phyloP scores from a whole-genome alignment of 108 stramenopile species.

The Nitzschia sp. region DNA sequence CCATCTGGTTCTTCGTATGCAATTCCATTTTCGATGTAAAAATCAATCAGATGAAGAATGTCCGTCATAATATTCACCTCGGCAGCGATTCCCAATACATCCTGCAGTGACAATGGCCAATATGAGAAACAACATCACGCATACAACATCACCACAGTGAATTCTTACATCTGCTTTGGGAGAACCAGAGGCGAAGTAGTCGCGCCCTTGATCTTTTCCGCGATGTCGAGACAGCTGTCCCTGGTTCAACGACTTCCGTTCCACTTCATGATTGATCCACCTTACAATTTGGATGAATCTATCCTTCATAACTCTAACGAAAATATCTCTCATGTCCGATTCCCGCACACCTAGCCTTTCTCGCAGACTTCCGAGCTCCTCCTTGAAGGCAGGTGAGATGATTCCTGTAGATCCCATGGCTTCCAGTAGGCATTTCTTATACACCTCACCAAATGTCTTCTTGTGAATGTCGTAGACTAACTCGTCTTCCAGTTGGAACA shows the following conservation, averaged over 20 bases:
- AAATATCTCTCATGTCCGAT: constrained; percentile 60
- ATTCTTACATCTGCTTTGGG: constrained; percentile 50
- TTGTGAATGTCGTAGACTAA: constrained; percentile 57
- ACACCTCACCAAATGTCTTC: constrained; percentile 66
- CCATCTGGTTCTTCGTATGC: constrained; percentile 63
- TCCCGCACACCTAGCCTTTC: constrained; percentile 73
- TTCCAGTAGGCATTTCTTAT: constrained; percentile 78
- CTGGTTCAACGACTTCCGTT: constrained; percentile 68
- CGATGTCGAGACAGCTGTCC: constrained; percentile 74
- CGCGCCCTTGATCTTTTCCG: constrained; percentile 78
- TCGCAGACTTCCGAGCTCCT: constrained; percentile 61
- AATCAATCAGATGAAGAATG: constrained; percentile 84
- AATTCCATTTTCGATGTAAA: constrained; percentile 82
- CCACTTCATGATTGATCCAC: constrained; percentile 80
- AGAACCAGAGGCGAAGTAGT: constrained; percentile 77
- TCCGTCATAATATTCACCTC: constrained; percentile 87
- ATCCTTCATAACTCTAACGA: constrained; percentile 69
- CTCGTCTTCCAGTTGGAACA: constrained; percentile 53
- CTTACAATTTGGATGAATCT: constrained; percentile 79
- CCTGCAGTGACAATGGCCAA: constrained; percentile 29
- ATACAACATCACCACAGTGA: not conserved
- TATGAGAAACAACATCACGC: not conserved
- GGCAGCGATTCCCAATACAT: constrained; percentile 77
- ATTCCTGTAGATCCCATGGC: constrained; percentile 85
- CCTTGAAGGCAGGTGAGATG: constrained; percentile 74